phyloP scores from a whole-genome alignment of 1,139 yeast genomes.

The Nakaseomyces nivariensis region DNA sequence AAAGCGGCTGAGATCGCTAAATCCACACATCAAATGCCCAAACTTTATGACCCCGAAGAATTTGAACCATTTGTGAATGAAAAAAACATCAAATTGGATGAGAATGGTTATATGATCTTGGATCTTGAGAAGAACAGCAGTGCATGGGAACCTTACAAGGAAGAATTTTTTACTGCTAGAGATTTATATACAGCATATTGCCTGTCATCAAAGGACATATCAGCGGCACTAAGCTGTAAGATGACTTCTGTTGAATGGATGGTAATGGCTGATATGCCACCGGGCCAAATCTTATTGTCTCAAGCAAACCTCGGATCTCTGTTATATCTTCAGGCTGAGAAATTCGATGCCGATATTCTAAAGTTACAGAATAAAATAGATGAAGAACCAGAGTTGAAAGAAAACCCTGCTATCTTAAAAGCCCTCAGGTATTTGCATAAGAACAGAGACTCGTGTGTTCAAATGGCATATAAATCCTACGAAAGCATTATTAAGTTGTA shows the following conservation, averaged over 20 bases:
- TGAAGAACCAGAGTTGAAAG: slow-evolving; percentile 23
- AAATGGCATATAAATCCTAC: slow-evolving; percentile 39
- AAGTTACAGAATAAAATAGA: slow-evolving; percentile 24
- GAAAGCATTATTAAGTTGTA: slow-evolving; percentile 48
- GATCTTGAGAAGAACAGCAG: slow-evolving; percentile 31
- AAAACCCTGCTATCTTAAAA: slow-evolving; percentile 16
- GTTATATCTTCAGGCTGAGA: slow-evolving; percentile 61
- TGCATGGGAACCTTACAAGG: slow-evolving; percentile 63
- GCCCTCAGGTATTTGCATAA: slow-evolving; percentile 18
- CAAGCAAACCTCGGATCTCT: slow-evolving; percentile 68
- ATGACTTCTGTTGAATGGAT: slow-evolving; percentile 63
- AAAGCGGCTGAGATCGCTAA: slow-evolving; percentile 11
- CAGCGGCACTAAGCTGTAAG: slow-evolving; percentile 53
- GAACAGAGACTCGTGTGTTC: slow-evolving; percentile 35
- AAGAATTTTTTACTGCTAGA: slow-evolving; percentile 65
- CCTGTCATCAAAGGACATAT: slow-evolving; percentile 54
- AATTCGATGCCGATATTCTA: slow-evolving; percentile 42
- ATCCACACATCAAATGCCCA: slow-evolving; percentile 9
- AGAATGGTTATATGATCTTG: slow-evolving; percentile 27
- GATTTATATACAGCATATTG: slow-evolving; percentile 62
- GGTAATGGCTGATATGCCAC: slow-evolving; percentile 60
- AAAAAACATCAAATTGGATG: slow-evolving; percentile 23
- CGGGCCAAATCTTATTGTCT: slow-evolving; percentile 53
- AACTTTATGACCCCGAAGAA: slow-evolving; percentile 8
- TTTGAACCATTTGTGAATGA: slow-evolving; percentile 25